Evolutionary conservation across 2,329 filamentous ascomycete species (phyloP), one percentile per base, ranked within the genome.

Genomic region (Colletotrichum gigasporum): DNA sequence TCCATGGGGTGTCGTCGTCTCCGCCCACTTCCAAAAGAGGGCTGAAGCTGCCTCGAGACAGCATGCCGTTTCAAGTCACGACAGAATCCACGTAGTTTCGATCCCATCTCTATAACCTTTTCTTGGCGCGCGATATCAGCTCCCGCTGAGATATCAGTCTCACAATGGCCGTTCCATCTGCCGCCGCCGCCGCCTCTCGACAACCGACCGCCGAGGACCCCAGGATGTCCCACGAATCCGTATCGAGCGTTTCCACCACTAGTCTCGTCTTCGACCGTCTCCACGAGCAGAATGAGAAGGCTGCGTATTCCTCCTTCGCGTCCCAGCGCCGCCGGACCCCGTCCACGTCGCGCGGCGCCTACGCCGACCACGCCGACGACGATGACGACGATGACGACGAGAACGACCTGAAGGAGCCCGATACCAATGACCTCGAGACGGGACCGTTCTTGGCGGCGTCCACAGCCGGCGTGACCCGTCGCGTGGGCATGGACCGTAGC

Each of bases 201-300:
- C 65, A 50, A 51, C 39, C 50, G 26, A 52, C 26, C 11, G 37
- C 51, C 32, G 59, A 56, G 34, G 55, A 65, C 16, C 37, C 71
- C 57, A 79, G 80, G 67, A 75, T 75, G 64, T 87, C 86, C 56
- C 78, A 78, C 71, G 85, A 85, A 60, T 93, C 92, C 3, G 76
- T 87, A 45, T 92, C 91, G n/a, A 91, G 90, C 39, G 89, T 89
- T n/a, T 96, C 92, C 32, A 95, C 92, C 10, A 94, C 91, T 4
- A 95, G 92, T 70, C 83, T 96, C 12, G 87, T 96, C 56, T 92
- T 96, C 73, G 92, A 96, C 69, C 88, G 90, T 67, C 85, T 95
- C 69, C 85, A 87, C 71, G 89, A 92, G 73, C 73, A 82, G 75
- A 72, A 69, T 61, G 76, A 80, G 62, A 78, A 78, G 70, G 69